Evolutionary conservation across 345 rosid species (phyloP).

Genomic region (Citrus australasica): DNA sequence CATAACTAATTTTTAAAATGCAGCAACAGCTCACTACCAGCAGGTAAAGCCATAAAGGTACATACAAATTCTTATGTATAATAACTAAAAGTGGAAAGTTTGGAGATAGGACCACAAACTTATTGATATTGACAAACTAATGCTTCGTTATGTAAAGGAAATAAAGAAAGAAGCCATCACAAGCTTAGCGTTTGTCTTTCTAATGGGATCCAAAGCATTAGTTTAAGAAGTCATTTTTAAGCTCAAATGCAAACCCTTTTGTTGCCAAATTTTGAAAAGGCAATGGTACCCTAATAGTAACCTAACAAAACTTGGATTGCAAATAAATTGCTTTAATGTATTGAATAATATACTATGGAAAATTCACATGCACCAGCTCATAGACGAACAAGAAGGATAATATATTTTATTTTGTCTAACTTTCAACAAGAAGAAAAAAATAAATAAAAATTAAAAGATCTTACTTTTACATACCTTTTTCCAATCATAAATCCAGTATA

Average conservation of each 20-base stretch:
- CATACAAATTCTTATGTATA: background rate
- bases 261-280: background rate
- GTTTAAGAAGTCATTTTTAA: background rate
- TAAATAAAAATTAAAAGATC: background rate
- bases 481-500: background rate
- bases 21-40: background rate
- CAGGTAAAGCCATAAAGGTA: background rate
- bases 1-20: background rate
- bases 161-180: background rate
- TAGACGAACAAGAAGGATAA: background rate
- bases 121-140: background rate
- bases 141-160: background rate
- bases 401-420: background rate
- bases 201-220: background rate
- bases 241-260: background rate
- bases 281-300: background rate
- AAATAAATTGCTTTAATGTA: background rate
- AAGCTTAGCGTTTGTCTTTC: background rate
- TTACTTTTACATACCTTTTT: background rate
- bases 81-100: background rate
- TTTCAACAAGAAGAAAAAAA: background rate
- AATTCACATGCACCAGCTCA: background rate
- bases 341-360: background rate
- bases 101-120: background rate
- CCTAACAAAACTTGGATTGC: background rate